A percentile compares a stretch with the other conserved stretches of the same genome.
These are phyloP conservation scores for Aspergillus coremiiformis DNA, from an alignment of 495 filamentous ascomycete genomes.

Conservation along the genomic window DNA sequence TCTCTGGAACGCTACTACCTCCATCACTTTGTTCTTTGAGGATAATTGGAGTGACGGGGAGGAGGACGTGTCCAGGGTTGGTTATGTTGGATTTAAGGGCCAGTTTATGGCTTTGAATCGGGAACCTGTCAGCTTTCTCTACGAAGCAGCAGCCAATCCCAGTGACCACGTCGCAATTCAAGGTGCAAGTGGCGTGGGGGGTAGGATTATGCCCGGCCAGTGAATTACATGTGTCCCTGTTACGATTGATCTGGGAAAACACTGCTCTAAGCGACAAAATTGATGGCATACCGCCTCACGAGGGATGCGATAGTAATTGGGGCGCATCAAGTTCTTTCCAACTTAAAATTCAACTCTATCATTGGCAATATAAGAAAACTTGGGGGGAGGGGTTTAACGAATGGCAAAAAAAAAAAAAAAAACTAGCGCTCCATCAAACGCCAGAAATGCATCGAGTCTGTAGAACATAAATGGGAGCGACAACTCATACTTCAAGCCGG, in stretches of 20 bases:
- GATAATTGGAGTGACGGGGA: conserved; percentile 55
- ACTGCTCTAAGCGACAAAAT: neutral
- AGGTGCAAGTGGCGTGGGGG: conserved; percentile 35
- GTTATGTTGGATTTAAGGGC: conserved; percentile 86
- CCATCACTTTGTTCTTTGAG: conserved; percentile 74
- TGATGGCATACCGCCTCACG: too few relatives aligned
- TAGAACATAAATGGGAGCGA: neutral
- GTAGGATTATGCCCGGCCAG: conserved; percentile 36
- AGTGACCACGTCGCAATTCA: conserved; percentile 62
- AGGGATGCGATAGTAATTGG: too few relatives aligned
- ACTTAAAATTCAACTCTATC: neutral
- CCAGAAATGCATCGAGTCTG: conserved; percentile 7
- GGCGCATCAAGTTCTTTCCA: too few relatives aligned
- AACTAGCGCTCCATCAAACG: conserved; percentile 19
- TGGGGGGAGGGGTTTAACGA: conserved; percentile 6
- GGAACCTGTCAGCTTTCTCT: conserved; percentile 77
- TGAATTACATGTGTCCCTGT: conserved; percentile 7
- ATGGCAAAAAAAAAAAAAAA: neutral
- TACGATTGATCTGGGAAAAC: neutral
- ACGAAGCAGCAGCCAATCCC: conserved; percentile 91
- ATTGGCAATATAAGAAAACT: neutral
- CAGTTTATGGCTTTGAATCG: conserved; percentile 80
- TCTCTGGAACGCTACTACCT: conserved; percentile 74
- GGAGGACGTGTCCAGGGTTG: conserved; percentile 69
- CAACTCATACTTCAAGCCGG: conserved; percentile 17